phyloP scores from a whole-genome alignment of 2,329 filamentous ascomycete genomes.

The Sodiomyces alkalinus region DNA sequence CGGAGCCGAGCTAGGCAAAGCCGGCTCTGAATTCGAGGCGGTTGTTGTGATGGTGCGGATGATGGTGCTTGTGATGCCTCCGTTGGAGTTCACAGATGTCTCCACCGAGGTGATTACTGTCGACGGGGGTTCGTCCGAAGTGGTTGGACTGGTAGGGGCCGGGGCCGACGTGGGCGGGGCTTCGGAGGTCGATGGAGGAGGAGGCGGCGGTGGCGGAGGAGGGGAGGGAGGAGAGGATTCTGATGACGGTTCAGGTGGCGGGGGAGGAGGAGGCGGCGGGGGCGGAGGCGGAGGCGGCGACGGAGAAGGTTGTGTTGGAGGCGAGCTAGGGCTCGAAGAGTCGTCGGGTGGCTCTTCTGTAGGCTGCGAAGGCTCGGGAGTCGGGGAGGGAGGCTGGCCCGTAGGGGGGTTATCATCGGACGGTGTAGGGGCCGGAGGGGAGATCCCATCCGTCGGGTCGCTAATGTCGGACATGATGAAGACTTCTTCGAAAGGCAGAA shows the following conservation, averaged over 20 bases:
- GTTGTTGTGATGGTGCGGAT: slow-evolving; percentile 11
- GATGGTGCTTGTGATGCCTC: slow-evolving; percentile 10
- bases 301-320: no score
- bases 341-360: no score
- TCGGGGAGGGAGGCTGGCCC: no score
- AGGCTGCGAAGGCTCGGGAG: no score
- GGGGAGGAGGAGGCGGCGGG: slow-evolving; percentile 7
- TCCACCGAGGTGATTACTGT: not conserved
- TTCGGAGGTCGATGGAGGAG: slow-evolving; percentile 7
- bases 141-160: not conserved
- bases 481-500: no score
- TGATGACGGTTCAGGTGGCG: slow-evolving; percentile 5
- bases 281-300: no score
- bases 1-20: slow-evolving; percentile 10
- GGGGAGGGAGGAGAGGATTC: slow-evolving; percentile 7
- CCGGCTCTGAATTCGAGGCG: slow-evolving; percentile 1
- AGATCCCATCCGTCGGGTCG: no score
- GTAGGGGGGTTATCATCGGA: no score
- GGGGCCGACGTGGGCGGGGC: slow-evolving; percentile 5
- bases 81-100: slow-evolving; percentile 1
- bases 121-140: not conserved
- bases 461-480: no score
- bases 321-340: no score
- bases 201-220: slow-evolving; percentile 7
- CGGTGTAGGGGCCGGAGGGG: no score